Evolutionary conservation across 2,329 filamentous ascomycete species (phyloP).

Genomic region (Fulvia fulva): DNA sequence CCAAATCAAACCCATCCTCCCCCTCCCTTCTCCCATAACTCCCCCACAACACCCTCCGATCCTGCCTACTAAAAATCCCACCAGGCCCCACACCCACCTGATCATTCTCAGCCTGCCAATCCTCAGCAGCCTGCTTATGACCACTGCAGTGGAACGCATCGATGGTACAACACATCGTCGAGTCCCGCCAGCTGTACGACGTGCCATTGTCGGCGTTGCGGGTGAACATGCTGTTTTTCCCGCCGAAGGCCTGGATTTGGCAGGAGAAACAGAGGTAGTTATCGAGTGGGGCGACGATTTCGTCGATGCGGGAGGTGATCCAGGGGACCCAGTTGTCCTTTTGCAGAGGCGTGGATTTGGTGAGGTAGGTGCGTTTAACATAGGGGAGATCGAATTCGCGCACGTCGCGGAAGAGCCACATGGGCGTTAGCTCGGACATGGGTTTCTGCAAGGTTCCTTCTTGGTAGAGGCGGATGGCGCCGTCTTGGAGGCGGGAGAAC

Average conservation of each 20-base stretch:
- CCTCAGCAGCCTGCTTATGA: conserved; percentile 34
- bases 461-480: conserved; percentile 28
- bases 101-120: conserved; percentile 46
- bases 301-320: conserved; percentile 38
- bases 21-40: conserved; percentile 31
- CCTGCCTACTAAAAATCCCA: conserved; percentile 37
- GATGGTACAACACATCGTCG: conserved; percentile 37
- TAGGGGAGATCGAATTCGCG: conserved; percentile 50
- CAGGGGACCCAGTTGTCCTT: conserved; percentile 41
- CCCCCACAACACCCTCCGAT: conserved; percentile 40
- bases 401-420: conserved; percentile 46
- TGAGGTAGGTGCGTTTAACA: conserved; percentile 46
- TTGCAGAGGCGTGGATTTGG: conserved; percentile 40
- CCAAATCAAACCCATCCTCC: conserved; percentile 32
- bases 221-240: conserved; percentile 41
- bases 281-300: conserved; percentile 35
- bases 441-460: conserved; percentile 32
- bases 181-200: conserved; percentile 48
- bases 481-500: conserved; percentile 38
- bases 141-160: conserved; percentile 45
- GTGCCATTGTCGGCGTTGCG: conserved; percentile 45
- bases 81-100: conserved; percentile 24
- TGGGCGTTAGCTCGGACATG: conserved; percentile 45
- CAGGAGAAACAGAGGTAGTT: conserved; percentile 44
- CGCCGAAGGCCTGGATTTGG: conserved; percentile 47